Conservation (phyloP, 768 basidiomycete genomes). For the Chalciporus chontae region DNA sequence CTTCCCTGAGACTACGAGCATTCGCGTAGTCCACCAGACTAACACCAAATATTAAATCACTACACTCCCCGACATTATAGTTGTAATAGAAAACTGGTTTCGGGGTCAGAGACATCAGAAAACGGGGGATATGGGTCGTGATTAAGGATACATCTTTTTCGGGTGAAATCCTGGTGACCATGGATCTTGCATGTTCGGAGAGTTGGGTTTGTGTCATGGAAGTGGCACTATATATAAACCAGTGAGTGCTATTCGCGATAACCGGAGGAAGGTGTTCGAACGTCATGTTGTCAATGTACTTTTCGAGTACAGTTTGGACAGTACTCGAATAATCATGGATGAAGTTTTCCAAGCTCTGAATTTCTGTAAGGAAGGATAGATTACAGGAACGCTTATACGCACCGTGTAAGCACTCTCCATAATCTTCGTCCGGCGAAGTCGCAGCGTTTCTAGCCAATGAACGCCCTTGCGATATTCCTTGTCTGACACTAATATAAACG, state of each 20-base stretch:
- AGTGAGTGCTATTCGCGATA: conserved; percentile 1
- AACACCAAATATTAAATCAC: conserved; percentile 87
- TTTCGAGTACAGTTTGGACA: conserved; percentile 61
- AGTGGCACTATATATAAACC: conserved; percentile 61
- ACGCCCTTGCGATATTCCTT: conserved; percentile 88
- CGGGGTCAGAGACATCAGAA: conserved; percentile 62
- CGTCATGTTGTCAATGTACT: conserved; percentile 81
- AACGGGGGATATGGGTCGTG: conserved; percentile 53
- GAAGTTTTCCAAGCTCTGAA: conserved; percentile 78
- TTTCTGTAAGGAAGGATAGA: conserved; percentile 9
- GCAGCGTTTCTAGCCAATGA: conserved; percentile 88
- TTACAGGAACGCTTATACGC: conserved; percentile 14
- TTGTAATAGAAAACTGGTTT: conserved; percentile 74
- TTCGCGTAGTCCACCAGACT: conserved; percentile 87
- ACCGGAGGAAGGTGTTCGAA: conserved; percentile 9
- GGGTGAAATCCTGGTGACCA: conserved; percentile 66
- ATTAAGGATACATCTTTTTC: conserved; percentile 64
- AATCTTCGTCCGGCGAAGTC: conserved; percentile 78
- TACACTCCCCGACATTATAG: conserved; percentile 78
- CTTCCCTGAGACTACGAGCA: conserved; percentile 67
- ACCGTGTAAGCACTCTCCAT: conserved; percentile 80
- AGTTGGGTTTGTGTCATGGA: conserved; percentile 72
- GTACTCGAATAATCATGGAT: conserved; percentile 64
- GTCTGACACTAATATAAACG: conserved; percentile 43
- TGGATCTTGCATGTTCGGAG: conserved; percentile 56